phyloP scores from a whole-genome alignment of 257 asterid species.

The Fraxinus excelsior region DNA sequence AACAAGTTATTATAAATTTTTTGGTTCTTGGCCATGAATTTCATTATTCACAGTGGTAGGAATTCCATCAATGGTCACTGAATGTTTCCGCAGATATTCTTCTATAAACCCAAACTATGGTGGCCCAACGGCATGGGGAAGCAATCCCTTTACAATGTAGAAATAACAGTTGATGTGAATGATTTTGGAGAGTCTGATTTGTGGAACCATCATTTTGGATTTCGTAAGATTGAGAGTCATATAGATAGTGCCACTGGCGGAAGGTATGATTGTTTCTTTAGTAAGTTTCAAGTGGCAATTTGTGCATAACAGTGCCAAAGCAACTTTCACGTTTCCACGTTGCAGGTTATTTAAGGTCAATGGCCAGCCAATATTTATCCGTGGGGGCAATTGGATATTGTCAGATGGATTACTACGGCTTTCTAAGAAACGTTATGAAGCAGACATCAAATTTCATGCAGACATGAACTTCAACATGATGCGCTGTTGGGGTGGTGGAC shows the following conservation, averaged over 20 bases:
- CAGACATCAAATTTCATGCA: constrained; percentile 94
- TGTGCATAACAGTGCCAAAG: constrained; percentile 12
- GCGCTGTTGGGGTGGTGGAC: constrained; percentile 99
- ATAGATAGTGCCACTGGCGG: constrained; percentile 88
- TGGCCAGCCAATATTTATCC: constrained; percentile 84
- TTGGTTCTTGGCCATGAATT: constrained; percentile 1
- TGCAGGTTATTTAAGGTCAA: constrained; percentile 88
- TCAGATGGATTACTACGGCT: constrained; percentile 94
- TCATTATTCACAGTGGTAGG: background rate
- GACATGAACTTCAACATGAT: constrained; percentile 99
- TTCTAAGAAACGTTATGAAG: constrained; percentile 71
- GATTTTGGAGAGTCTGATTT: constrained; percentile 84
- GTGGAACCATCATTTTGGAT: constrained; percentile 85
- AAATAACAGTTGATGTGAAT: constrained; percentile 66
- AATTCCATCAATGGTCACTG: constrained; percentile 20
- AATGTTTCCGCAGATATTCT: constrained; percentile 58
- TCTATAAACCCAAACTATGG: constrained; percentile 91
- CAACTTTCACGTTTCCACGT: constrained; percentile 28
- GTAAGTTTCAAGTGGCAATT: constrained; percentile 8
- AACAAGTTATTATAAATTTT: background rate
- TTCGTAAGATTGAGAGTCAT: constrained; percentile 82
- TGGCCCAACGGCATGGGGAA: constrained; percentile 99
- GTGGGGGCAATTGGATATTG: constrained; percentile 98
- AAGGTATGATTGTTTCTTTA: constrained; percentile 51
- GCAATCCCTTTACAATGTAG: constrained; percentile 81